A percentile compares a stretch with the other conserved stretches of the same genome.
phyloP scores from a whole-genome alignment of 176 grass and related monocot species.

The Ananas comosus region DNA sequence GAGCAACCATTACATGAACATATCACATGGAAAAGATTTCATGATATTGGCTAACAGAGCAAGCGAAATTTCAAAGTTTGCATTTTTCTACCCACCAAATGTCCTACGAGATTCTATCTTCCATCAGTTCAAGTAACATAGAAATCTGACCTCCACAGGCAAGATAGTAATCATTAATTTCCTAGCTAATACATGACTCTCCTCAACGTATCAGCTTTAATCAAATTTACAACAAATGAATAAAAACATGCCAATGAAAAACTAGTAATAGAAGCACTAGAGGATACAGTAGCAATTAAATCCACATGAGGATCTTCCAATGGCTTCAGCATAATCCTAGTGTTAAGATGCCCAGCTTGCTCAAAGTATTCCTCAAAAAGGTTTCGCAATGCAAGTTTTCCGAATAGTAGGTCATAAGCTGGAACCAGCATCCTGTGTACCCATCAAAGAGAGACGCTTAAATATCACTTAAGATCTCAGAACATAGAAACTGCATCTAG shows the following conservation, averaged over 20 bases:
- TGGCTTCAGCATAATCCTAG: constrained; percentile 69
- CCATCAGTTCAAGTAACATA: too few species aligned
- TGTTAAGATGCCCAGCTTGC: constrained; percentile 40
- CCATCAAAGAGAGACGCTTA: not conserved
- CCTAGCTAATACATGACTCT: too few species aligned
- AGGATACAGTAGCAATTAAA: constrained; percentile 82
- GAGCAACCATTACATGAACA: not conserved
- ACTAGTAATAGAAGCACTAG: not conserved
- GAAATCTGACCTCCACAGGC: too few species aligned
- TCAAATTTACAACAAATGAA: not conserved
- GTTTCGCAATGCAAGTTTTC: constrained; percentile 50
- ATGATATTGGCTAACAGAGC: not conserved
- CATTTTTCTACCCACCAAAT: too few species aligned
- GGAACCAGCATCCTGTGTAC: constrained; percentile 63
- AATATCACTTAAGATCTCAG: not conserved
- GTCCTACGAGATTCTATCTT: too few species aligned
- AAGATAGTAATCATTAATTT: too few species aligned
- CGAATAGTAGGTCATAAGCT: constrained; percentile 84
- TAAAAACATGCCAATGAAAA: not conserved
- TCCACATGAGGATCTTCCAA: constrained; percentile 77
- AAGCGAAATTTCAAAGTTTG: not conserved
- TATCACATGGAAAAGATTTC: not conserved
- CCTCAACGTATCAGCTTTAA: too few species aligned
- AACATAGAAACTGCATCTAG: not conserved
- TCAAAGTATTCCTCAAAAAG: constrained; percentile 95